phyloP scores from a whole-genome alignment of 1,139 yeast species.

The Pichia sp. region DNA sequence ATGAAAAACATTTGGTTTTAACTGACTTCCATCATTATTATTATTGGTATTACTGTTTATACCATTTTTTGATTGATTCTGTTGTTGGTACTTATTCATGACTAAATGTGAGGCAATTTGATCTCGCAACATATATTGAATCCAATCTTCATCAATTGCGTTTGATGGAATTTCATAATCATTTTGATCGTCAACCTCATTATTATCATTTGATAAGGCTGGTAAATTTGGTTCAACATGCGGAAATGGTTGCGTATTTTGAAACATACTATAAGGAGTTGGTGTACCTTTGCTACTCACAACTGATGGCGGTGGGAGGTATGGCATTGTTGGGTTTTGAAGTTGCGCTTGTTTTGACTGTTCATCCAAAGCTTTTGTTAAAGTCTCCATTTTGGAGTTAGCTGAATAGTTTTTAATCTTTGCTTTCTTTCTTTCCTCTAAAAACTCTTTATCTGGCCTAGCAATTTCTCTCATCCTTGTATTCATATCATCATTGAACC shows the following conservation, averaged over 20 bases:
- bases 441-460: constrained; percentile 25
- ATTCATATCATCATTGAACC: constrained; percentile 28
- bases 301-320: constrained; percentile 15
- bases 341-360: constrained; percentile 23
- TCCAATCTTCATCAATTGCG: constrained; percentile 29
- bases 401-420: constrained; percentile 17
- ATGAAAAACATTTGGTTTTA: constrained; percentile 19
- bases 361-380: constrained; percentile 28
- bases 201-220: background rate
- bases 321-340: constrained; percentile 22
- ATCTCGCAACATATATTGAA: constrained; percentile 25
- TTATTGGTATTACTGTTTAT: constrained; percentile 2
- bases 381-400: constrained; percentile 25
- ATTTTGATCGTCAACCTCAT: constrained; percentile 4
- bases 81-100: constrained; percentile 3
- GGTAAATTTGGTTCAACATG: background rate
- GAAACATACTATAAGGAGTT: background rate
- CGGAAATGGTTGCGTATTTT: background rate
- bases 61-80: constrained; percentile 3
- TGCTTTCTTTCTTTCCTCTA: constrained; percentile 20
- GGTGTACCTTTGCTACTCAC: constrained; percentile 7
- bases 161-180: constrained; percentile 17
- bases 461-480: constrained; percentile 26
- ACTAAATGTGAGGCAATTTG: constrained; percentile 17
- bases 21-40: constrained; percentile 11